Evolutionary conservation across 306 rosid genomes (phyloP).

Genomic region (Echinosophora koreensis): DNA sequence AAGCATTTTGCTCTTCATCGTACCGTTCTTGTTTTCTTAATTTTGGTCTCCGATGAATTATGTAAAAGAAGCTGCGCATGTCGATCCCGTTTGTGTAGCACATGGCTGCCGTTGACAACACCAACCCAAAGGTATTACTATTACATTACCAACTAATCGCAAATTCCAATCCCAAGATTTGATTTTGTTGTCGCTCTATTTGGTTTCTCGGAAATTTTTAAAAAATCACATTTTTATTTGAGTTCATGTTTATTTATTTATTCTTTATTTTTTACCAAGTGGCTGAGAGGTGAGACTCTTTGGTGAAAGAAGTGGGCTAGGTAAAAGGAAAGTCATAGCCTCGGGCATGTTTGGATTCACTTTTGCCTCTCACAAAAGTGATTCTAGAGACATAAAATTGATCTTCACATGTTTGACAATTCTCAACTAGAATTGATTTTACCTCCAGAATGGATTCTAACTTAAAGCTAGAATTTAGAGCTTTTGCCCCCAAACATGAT

Average conservation of each 20-base stretch:
- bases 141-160: not conserved
- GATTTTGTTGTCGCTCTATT: slow-evolving; percentile 1
- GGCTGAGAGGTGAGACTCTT: slow-evolving; percentile 10
- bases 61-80: slow-evolving; percentile 36
- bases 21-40: not conserved
- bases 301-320: slow-evolving; percentile 21
- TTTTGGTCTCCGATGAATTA: slow-evolving; percentile 49
- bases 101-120: slow-evolving; percentile 57
- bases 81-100: slow-evolving; percentile 40
- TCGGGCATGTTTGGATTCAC: too few relatives aligned
- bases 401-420: too few relatives aligned
- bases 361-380: too few relatives aligned
- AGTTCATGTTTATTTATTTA: not conserved
- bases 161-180: not conserved
- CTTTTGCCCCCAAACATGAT: too few relatives aligned
- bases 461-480: too few relatives aligned
- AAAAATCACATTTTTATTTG: not conserved
- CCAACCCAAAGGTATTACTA: slow-evolving; percentile 52
- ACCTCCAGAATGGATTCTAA: too few relatives aligned
- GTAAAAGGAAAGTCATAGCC: not conserved
- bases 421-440: too few relatives aligned
- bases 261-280: not conserved
- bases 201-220: not conserved
- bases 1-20: slow-evolving; percentile 22
- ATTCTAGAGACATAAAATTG: too few relatives aligned